Base-by-base conservation (phyloP, 257 asterid species). In the Salvia hispanica region DNA sequence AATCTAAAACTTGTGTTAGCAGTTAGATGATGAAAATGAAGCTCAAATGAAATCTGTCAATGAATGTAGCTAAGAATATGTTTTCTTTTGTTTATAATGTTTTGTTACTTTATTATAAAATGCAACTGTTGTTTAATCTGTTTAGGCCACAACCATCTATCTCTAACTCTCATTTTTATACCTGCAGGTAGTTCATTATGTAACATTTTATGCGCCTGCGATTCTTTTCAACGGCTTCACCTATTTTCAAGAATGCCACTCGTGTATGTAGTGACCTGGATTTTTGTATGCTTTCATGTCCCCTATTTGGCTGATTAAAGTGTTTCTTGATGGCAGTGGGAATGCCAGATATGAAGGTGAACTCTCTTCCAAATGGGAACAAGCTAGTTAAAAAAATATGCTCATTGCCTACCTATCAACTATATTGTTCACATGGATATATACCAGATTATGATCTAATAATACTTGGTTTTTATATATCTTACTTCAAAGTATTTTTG, bases 211-310 rank as follows among this genome's bases (percentile, higher is more conserved):
- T 79, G 91, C 96, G 25, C 25, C 1, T 2, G 25, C 97, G 44
- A 88, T 91, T 84, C 96, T 94, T 61, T 94, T 91, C 90, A 91
- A 94, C 34, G 97, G 90, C 58, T 69, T 94, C 84, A 88, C 96
- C 80, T 78, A 91, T 94, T 97, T 71, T 94, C 60, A 94, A 94
- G 84, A 94, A 94, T 72, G 99, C 96, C 70, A 78, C 99, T 58
- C 96, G 97, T 69, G 99, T 94, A 91, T 65, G 97, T 83, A 43
- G 63, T 68, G 31, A 64, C 67, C 73, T 47, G 53, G 34, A 51
- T 66, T 34, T 59, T 42, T 70, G 65, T 55, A 25, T 25, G 31
- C 31, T 71, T 57, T 21, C 15, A 68, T 46, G 50, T 52, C 52
- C 62, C 21, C n/a, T 59, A 46, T 54, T 53, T 43, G 69, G 69